Evolutionary conservation across 2,329 filamentous ascomycete genomes (phyloP).

Genomic region (Neophaeococcomyces aloes): DNA sequence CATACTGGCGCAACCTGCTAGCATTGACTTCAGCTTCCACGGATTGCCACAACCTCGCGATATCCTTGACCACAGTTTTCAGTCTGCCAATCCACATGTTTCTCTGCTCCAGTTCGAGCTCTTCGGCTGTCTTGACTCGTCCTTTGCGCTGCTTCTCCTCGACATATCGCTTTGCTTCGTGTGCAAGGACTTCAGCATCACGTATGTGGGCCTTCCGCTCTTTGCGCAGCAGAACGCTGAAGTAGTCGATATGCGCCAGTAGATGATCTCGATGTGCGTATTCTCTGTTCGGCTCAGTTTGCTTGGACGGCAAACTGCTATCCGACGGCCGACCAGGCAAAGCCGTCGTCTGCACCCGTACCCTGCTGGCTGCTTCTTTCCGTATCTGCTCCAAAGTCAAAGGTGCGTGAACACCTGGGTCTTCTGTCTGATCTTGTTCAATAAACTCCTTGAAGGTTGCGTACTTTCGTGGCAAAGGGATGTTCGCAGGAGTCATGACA

Average conservation of each 20-base stretch:
- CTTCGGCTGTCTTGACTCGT: conserved; percentile 41
- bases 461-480: conserved; percentile 36
- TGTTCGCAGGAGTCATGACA: conserved; percentile 43
- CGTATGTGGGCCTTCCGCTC: conserved; percentile 58
- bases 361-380: conserved; percentile 59
- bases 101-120: conserved; percentile 68
- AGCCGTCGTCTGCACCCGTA: conserved; percentile 61
- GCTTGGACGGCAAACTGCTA: conserved; percentile 53
- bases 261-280: conserved; percentile 86
- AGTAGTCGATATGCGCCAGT: conserved; percentile 65
- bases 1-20: conserved; percentile 46
- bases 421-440: conserved; percentile 37
- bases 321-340: conserved; percentile 56
- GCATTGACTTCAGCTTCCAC: conserved; percentile 49
- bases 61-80: conserved; percentile 56
- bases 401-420: conserved; percentile 34
- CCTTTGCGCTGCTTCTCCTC: conserved; percentile 54
- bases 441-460: conserved; percentile 56
- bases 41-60: conserved; percentile 51
- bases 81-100: conserved; percentile 59
- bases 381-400: conserved; percentile 50
- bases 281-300: conserved; percentile 63
- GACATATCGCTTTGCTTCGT: conserved; percentile 33
- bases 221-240: conserved; percentile 65
- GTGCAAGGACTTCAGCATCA: conserved; percentile 17